Evolutionary conservation across 441 rosid species (phyloP), one percentile per base, ranked within the genome.

Genomic region (Erysimum pusillum): DNA sequence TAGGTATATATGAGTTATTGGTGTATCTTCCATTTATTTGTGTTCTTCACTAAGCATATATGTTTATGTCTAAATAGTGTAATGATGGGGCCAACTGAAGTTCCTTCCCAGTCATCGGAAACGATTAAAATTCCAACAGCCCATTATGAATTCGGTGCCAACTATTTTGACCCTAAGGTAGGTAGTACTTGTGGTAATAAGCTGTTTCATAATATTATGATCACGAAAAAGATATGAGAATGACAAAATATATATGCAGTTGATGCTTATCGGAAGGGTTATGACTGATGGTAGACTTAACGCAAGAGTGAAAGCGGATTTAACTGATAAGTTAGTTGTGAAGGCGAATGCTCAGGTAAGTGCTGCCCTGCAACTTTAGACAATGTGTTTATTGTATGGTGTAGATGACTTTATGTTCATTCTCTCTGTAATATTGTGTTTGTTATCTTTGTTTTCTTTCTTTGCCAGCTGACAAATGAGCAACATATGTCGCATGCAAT

Each of bases 71-170:
- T 61, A 62, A 60, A 73, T 87, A 95, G 99, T 48, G 96, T 93
- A 32, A 70, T 82, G 67, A 95, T 95, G 99, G 98, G 99, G 59
- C 90, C 94, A 18, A 83, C 89, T 39, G 97, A 95, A 81, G 63
- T 95, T 84, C 97, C 97, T 81, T 90, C 97, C 41, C 99, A 89
- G 76, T 85, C 92, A 54, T 7, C 95, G 9, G 98, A 95, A 80
- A 83, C 88, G 4, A 85, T 93, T 73, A 95, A 95, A 84, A 89
- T 93, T 63, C 92, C 98, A 38, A 93, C 95, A 22, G 87, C 99
- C 20, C 84, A 93, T 63, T 95, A 95, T 72, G 98, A 95, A 80
- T 95, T 95, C 66, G 99, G 97, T 53, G 95, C 97, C 49, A 95
- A 91, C 74, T 95, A 77, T 75, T 83, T 85, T 51, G 98, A 93